These are phyloP conservation scores for Penicillium pancosmium DNA, from an alignment of 495 filamentous ascomycete genomes.

Conservation along the genomic window DNA sequence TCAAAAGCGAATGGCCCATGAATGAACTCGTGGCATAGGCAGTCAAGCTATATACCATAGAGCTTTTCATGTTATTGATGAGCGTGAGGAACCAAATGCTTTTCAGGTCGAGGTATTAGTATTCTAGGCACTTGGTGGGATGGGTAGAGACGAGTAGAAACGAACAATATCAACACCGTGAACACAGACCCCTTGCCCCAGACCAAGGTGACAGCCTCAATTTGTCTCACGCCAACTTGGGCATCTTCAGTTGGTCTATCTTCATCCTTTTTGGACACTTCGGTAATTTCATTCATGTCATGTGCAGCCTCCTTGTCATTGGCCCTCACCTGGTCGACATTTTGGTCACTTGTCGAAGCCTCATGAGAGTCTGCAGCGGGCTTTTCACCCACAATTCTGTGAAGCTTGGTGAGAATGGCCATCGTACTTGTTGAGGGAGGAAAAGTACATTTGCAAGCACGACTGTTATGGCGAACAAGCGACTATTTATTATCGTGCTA, in stretches of 20 bases:
- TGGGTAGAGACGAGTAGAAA: neutral
- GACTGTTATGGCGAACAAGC: neutral
- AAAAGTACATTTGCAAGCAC: neutral
- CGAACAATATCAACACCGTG: constrained; percentile 12
- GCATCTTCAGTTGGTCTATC: constrained; percentile 15
- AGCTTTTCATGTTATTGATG: constrained; percentile 39
- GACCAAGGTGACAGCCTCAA: constrained; percentile 25
- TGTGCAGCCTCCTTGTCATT: constrained; percentile 11
- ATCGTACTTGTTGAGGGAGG: neutral
- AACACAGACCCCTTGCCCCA: constrained; percentile 17
- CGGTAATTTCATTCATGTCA: neutral
- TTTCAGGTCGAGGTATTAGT: neutral
- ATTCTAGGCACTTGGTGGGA: neutral
- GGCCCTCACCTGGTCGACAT: constrained; percentile 2
- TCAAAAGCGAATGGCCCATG: constrained; percentile 55
- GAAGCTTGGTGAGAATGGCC: neutral
- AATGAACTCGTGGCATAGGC: constrained; percentile 49
- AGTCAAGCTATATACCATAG: constrained; percentile 24
- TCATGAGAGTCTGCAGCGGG: neutral
- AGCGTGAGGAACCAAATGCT: constrained; percentile 48
- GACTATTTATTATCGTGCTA: neutral
- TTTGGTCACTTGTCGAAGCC: constrained; percentile 2
- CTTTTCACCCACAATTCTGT: constrained; percentile 5
- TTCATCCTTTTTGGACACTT: neutral
- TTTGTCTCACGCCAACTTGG: constrained; percentile 24